Evolutionary conservation across 331 rosid species (phyloP), one percentile per base, ranked within the genome.

Genomic region (Ulmus americana): DNA sequence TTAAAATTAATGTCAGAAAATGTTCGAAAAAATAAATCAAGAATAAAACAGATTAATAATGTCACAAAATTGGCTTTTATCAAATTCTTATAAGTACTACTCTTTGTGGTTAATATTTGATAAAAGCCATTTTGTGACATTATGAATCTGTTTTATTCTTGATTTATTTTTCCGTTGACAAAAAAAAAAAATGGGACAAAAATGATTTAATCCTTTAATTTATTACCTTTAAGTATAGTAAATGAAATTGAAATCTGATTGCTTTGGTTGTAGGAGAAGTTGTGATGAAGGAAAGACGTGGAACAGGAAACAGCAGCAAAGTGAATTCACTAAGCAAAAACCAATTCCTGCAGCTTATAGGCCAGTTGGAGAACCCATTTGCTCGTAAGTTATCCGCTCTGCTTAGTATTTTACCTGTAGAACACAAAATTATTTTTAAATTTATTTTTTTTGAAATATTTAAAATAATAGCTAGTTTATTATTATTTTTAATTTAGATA

Each of bases 321-420:
- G 70, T 9, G 79, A 81, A 12, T 72, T 78, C 52, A 18, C 69
- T 40, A 20, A 62, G 39, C 84, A 76, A 68, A 79, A 75, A 53
- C 7, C 71, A 10, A 63, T 8, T 43, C 39, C 68, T 6, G 6
- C 82, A 38, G 66, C 73, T 57, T 63, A 56, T 80, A 86, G 78
- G 70, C 87, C 90, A 48, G 61, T 79, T 38, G 67, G 86, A 8
- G 79, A 88, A 65, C 97, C 97, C 45, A 71, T 55, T 56, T 91
- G 97, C 95, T 86, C 90, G 96, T 86, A 86, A 91, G 97, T 82
- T 54, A 71, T 5, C 13, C 35, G 35, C 35, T 28, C 4, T 28
- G 35, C 2, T 2, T 28, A 28, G 35, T 28, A 28, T 28, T 28
- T 28, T 28, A 28, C 2, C 2, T 28, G 5, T 5, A 39, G 13